Conservation (phyloP, 768 basidiomycete species). For the Dentipellis sp. region DNA sequence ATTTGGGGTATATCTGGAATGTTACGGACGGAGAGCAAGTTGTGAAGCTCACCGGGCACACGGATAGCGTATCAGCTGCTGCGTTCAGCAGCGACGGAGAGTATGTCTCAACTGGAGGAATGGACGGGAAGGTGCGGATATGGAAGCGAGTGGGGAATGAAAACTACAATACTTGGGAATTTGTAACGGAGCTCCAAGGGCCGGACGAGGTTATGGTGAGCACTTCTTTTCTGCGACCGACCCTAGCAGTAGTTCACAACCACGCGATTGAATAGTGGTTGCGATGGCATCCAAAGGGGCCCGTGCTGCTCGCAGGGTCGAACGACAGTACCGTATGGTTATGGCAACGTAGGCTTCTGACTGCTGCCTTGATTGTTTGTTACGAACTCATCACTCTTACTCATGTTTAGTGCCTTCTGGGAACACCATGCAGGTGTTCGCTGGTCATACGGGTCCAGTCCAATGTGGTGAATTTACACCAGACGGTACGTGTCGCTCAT, state of each 20-base stretch:
- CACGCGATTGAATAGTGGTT: slow-evolving; percentile 52
- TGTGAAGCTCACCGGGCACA: slow-evolving; percentile 84
- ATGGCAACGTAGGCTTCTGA: slow-evolving; percentile 75
- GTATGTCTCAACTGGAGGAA: slow-evolving; percentile 91
- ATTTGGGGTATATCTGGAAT: slow-evolving; percentile 90
- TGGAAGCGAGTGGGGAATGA: slow-evolving; percentile 82
- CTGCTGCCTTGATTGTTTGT: not conserved
- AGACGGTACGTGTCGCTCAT: slow-evolving; percentile 43
- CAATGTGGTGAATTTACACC: slow-evolving; percentile 89
- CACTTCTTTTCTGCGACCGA: not conserved
- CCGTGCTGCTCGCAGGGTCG: slow-evolving; percentile 81
- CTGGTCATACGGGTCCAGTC: slow-evolving; percentile 78
- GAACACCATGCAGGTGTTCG: slow-evolving; percentile 92
- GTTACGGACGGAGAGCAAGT: slow-evolving; percentile 73
- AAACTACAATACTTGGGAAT: slow-evolving; percentile 81
- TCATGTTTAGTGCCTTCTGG: slow-evolving; percentile 74
- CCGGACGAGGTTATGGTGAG: slow-evolving; percentile 90
- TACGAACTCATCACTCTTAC: slow-evolving; percentile 4
- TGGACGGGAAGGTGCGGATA: slow-evolving; percentile 92
- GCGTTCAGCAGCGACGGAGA: slow-evolving; percentile 87
- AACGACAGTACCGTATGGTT: slow-evolving; percentile 94
- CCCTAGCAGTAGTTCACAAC: slow-evolving; percentile 3
- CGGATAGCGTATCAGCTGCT: slow-evolving; percentile 76
- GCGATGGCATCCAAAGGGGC: slow-evolving; percentile 93
- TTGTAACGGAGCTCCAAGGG: slow-evolving; percentile 86